Evolutionary conservation across 2,329 filamentous ascomycete genomes (phyloP).

Genomic region (Sclerotinia glacialis): DNA sequence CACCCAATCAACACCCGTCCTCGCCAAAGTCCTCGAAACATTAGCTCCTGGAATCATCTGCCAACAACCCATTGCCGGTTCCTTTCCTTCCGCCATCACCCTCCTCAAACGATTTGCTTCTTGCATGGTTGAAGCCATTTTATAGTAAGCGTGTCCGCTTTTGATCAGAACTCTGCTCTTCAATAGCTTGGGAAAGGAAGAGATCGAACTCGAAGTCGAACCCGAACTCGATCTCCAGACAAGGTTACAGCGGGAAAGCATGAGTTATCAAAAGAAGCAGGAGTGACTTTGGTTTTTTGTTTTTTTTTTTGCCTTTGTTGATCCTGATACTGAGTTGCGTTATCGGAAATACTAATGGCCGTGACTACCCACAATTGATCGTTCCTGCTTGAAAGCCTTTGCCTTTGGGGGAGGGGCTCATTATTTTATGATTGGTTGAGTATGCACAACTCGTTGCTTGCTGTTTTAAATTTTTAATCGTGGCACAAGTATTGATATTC

Average conservation of each 20-base stretch:
- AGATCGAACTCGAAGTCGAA: too few species aligned
- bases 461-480: too few species aligned
- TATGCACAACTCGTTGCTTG: background rate
- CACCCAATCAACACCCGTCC: constrained; percentile 64
- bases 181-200: background rate
- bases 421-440: background rate
- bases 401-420: background rate
- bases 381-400: constrained; percentile 4
- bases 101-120: constrained; percentile 49
- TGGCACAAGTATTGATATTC: background rate
- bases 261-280: background rate
- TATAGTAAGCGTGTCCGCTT: constrained; percentile 4
- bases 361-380: constrained; percentile 6
- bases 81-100: constrained; percentile 48
- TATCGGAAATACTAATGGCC: constrained; percentile 6
- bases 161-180: background rate
- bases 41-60: constrained; percentile 62
- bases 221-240: background rate
- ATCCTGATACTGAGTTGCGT: background rate
- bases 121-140: constrained; percentile 36
- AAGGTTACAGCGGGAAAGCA: background rate
- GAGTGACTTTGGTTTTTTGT: background rate
- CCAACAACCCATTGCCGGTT: constrained; percentile 54
- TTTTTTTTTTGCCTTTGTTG: background rate
- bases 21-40: constrained; percentile 57